Percentiles rank a stretch among this genome's conserved stretches.
These are phyloP conservation scores for Taiozyma onychis DNA, from an alignment of 1,139 yeast species.

Conservation along the genomic window DNA sequence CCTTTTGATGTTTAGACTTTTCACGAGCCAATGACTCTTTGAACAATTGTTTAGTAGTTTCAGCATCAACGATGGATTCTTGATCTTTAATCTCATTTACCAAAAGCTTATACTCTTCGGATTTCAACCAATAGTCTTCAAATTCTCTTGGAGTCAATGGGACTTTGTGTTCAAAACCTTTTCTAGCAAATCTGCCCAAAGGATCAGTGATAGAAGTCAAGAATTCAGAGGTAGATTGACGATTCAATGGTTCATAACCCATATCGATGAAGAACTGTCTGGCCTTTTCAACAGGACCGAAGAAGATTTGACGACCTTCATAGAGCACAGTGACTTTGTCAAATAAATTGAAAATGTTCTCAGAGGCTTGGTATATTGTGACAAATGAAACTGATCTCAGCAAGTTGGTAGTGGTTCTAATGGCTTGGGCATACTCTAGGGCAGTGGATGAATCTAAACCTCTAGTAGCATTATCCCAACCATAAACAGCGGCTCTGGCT, in stretches of 20 bases:
- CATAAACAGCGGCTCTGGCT: constrained; percentile 42
- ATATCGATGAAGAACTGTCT: constrained; percentile 37
- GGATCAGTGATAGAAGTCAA: constrained; percentile 55
- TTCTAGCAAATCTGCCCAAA: constrained; percentile 38
- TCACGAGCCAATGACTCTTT: constrained; percentile 6
- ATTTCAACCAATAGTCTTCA: constrained; percentile 60
- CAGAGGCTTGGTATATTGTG: constrained; percentile 41
- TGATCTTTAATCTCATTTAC: constrained; percentile 35
- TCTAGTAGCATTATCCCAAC: constrained; percentile 61
- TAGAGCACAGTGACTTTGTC: constrained; percentile 38
- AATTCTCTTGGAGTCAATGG: constrained; percentile 70
- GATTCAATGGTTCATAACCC: constrained; percentile 32
- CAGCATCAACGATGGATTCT: constrained; percentile 41
- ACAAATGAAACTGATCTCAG: constrained; percentile 35
- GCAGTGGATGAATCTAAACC: constrained; percentile 59
- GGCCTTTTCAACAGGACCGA: constrained; percentile 35
- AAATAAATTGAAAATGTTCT: constrained; percentile 39
- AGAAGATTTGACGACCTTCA: constrained; percentile 39
- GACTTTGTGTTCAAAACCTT: constrained; percentile 52
- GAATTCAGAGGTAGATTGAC: constrained; percentile 52
- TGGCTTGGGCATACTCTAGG: constrained; percentile 38
- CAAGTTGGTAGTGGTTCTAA: constrained; percentile 34
- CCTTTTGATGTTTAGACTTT: constrained; percentile 50
- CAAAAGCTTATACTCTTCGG: constrained; percentile 44
- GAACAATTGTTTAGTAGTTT: constrained; percentile 46